Conservation (phyloP, 371 early-diverging fungal genomes). For the Syncephalastrum sp. region DNA sequence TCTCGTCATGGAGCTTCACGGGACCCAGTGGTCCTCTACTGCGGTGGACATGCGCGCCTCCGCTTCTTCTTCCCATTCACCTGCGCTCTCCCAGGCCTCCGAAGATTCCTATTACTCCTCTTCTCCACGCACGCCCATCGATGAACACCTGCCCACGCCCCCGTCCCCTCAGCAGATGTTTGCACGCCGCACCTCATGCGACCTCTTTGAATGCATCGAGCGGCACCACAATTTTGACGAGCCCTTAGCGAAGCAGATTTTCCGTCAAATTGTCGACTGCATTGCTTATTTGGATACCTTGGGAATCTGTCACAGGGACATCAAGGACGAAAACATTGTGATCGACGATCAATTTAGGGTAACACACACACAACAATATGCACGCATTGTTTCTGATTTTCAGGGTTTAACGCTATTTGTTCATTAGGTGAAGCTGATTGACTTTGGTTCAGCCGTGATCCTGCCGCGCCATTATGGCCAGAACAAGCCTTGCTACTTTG, state of each 20-base stretch:
- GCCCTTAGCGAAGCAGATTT: constrained; percentile 56
- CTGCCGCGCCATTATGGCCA: constrained; percentile 37
- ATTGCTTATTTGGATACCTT: constrained; percentile 59
- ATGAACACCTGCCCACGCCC: constrained; percentile 11
- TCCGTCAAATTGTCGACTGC: constrained; percentile 71
- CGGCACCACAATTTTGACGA: constrained; percentile 66
- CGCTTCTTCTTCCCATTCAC: constrained; percentile 21
- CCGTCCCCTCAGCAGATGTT: constrained; percentile 26
- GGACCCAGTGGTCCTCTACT: constrained; percentile 59
- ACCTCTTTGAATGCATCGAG: constrained; percentile 84
- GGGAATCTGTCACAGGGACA: constrained; percentile 62
- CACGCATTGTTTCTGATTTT: neutral
- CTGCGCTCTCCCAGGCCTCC: constrained; percentile 30
- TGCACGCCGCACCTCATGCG: constrained; percentile 58
- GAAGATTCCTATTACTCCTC: constrained; percentile 18
- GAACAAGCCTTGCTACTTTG: constrained; percentile 34
- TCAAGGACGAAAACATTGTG: constrained; percentile 80
- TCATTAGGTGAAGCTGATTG: constrained; percentile 68
- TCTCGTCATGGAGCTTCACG: constrained; percentile 80
- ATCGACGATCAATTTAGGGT: constrained; percentile 65
- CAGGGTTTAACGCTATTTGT: neutral
- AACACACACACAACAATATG: neutral
- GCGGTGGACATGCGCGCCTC: constrained; percentile 5
- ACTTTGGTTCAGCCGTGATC: constrained; percentile 78
- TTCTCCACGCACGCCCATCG: neutral